Conservation (phyloP, 1,284 basidiomycete species). For the Volvariella surrecta region DNA sequence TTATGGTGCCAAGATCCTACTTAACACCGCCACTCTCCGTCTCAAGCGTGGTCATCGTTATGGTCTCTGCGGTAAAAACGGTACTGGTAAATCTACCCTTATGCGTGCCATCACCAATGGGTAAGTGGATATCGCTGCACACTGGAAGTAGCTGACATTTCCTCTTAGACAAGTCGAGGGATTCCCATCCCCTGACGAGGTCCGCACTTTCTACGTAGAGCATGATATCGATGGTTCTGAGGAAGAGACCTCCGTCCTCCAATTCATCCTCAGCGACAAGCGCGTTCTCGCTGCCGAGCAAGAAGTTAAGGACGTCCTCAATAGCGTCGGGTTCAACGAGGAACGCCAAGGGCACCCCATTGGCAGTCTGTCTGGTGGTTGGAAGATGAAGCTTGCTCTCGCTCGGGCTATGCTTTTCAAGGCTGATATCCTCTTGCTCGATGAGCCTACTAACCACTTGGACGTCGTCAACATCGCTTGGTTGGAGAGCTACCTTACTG, state of each 20-base stretch:
- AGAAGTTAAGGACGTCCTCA: constrained; percentile 76
- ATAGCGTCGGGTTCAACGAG: constrained; percentile 86
- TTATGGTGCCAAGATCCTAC: constrained; percentile 96
- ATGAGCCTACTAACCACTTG: constrained; percentile 98
- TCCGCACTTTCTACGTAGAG: constrained; percentile 98
- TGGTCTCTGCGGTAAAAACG: constrained; percentile 97
- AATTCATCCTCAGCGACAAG: constrained; percentile 84
- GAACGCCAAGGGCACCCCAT: constrained; percentile 83
- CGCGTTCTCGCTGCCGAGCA: constrained; percentile 70
- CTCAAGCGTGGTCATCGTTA: constrained; percentile 99
- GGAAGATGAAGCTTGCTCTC: constrained; percentile 99
- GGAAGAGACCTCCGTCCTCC: constrained; percentile 83
- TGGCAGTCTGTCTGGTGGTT: constrained; percentile 94
- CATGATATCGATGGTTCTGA: constrained; percentile 97
- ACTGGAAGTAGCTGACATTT: background rate
- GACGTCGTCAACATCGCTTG: constrained; percentile 96
- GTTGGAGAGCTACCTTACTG: constrained; percentile 93
- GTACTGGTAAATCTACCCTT: constrained; percentile 97
- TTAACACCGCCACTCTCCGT: constrained; percentile 93
- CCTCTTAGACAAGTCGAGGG: constrained; percentile 81
- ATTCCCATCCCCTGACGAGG: constrained; percentile 92
- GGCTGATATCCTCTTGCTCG: constrained; percentile 93
- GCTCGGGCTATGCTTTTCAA: constrained; percentile 99
- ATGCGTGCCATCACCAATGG: constrained; percentile 95
- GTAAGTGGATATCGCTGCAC: constrained; percentile 14